A percentile compares a stretch with the other conserved stretches of the same genome.
Conservation (phyloP, 1,284 basidiomycete species). For the Pseudozyma pruni region DNA sequence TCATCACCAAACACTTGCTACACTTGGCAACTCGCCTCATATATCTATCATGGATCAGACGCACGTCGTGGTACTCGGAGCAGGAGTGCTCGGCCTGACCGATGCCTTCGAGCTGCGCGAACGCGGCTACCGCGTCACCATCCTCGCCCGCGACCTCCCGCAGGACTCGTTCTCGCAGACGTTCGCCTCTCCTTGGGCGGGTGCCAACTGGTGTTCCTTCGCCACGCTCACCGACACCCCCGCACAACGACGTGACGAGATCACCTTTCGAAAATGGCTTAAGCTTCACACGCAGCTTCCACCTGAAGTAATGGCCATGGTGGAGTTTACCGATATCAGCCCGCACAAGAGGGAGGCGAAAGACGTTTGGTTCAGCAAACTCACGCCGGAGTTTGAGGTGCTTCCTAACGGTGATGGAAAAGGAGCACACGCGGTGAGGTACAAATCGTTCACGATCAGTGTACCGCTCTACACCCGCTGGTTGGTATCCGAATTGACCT, state of each 20-base stretch:
- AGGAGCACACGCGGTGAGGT: constrained; percentile 37
- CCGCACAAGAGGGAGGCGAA: constrained; percentile 25
- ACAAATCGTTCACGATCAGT: constrained; percentile 50
- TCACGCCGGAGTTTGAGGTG: constrained; percentile 36
- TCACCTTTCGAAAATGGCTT: constrained; percentile 49
- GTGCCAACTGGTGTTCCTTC: constrained; percentile 77
- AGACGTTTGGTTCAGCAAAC: constrained; percentile 47
- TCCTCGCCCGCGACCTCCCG: constrained; percentile 77
- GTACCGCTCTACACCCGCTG: constrained; percentile 54
- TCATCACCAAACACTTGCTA: too few relatives aligned
- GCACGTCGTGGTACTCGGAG: constrained; percentile 51
- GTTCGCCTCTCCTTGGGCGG: constrained; percentile 80
- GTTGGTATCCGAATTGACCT: constrained; percentile 49
- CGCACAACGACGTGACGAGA: constrained; percentile 34
- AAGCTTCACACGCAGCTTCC: constrained; percentile 40
- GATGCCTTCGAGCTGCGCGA: constrained; percentile 69
- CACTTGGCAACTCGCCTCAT: too few relatives aligned
- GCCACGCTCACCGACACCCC: constrained; percentile 65
- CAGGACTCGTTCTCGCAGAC: constrained; percentile 74
- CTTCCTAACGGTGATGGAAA: constrained; percentile 15
- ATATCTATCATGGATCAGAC: constrained; percentile 1
- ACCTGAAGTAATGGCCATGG: constrained; percentile 42
- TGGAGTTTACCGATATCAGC: constrained; percentile 50
- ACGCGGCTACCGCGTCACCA: constrained; percentile 72
- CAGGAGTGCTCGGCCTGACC: constrained; percentile 70